These are phyloP conservation scores for Xylaria flabelliformis DNA, from an alignment of 495 filamentous ascomycete genomes.

Conservation along the genomic window DNA sequence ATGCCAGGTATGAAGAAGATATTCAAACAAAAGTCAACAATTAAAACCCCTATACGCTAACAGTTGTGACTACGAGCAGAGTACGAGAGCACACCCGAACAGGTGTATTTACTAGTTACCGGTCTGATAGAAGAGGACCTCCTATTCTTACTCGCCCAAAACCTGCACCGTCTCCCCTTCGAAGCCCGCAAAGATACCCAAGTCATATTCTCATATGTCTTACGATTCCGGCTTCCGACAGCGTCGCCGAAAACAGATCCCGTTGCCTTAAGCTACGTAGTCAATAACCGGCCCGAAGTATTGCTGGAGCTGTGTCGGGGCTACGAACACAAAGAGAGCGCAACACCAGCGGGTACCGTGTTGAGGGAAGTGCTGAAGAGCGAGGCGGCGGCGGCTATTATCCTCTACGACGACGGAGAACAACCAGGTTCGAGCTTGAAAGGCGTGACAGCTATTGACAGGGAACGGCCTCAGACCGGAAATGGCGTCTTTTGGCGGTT, in stretches of 20 bases:
- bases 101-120: conserved; percentile 79
- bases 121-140: conserved; percentile 87
- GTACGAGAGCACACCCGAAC: conserved; percentile 81
- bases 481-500: conserved; percentile 95
- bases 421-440: conserved; percentile 57
- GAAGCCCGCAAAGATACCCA: conserved; percentile 91
- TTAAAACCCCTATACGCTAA: not conserved
- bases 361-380: conserved; percentile 91
- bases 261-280: conserved; percentile 82
- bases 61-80: conserved; percentile 58
- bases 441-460: conserved; percentile 70
- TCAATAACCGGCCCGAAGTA: conserved; percentile 83
- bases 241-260: conserved; percentile 67
- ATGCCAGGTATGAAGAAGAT: conserved; percentile 67
- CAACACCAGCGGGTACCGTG: conserved; percentile 89
- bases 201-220: conserved; percentile 85
- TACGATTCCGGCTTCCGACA: conserved; percentile 76
- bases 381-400: conserved; percentile 84
- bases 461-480: conserved; percentile 69
- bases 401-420: conserved; percentile 87
- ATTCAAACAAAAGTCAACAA: not conserved
- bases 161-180: conserved; percentile 85
- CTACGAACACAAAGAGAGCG: conserved; percentile 88
- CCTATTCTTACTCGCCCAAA: conserved; percentile 77
- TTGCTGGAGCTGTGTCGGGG: conserved; percentile 87